A percentile compares a stretch with the other conserved stretches of the same genome.
phyloP scores from a whole-genome alignment of 345 rosid genomes.

The Durio zibethinus region DNA sequence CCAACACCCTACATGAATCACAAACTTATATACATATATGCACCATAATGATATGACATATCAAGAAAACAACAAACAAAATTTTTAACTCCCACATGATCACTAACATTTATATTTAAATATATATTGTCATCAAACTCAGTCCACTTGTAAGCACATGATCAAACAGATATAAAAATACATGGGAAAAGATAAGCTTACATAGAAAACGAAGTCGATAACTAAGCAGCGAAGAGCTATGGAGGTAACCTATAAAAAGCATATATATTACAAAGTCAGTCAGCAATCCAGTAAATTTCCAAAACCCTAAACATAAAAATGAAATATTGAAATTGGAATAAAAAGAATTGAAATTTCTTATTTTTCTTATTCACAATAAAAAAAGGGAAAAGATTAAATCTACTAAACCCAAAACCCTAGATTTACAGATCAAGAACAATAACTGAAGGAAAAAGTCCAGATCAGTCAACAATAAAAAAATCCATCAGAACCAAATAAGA shows the following conservation, averaged over 20 bases:
- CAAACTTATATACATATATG: not conserved
- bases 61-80: not conserved
- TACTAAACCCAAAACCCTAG: slow-evolving; percentile 7
- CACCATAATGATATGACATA: not conserved
- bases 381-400: not conserved
- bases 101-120: not conserved
- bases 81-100: no score
- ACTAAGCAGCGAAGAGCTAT: not conserved
- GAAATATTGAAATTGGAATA: not conserved
- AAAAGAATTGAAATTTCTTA: no score
- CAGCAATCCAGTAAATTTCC: not conserved
- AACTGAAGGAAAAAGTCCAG: not conserved
- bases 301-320: not conserved
- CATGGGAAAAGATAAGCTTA: not conserved
- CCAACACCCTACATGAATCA: not conserved
- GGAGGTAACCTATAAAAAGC: not conserved
- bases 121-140: not conserved
- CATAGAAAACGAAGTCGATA: not conserved
- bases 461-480: not conserved
- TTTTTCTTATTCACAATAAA: not conserved
- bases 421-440: slow-evolving; percentile 2
- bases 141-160: not conserved
- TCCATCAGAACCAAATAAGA: no score
- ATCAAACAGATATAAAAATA: not conserved
- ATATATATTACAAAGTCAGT: not conserved